A percentile compares a stretch with the other conserved stretches of the same genome.
Evolutionary conservation across 2,329 filamentous ascomycete species (phyloP).

Genomic region (Aspergillus pseudonomiae): DNA sequence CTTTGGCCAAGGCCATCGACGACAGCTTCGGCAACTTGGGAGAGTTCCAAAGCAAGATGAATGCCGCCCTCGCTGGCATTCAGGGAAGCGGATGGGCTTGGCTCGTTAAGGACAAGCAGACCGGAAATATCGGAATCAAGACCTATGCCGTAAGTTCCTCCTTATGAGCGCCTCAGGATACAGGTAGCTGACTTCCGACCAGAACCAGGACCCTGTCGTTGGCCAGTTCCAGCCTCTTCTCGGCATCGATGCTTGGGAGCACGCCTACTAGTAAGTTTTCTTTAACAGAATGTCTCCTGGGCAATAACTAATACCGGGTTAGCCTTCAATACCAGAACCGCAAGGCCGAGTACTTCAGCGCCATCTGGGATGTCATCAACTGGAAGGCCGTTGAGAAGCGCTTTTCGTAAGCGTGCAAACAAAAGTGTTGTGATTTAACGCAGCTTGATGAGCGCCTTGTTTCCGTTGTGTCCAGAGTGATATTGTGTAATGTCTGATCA

Average conservation of each 20-base stretch:
- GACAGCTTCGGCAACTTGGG: constrained; percentile 62
- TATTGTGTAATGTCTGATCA: constrained; percentile 13
- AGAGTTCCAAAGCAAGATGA: constrained; percentile 65
- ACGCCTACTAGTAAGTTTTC: constrained; percentile 76
- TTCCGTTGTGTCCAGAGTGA: constrained; percentile 6
- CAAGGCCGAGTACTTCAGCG: constrained; percentile 93
- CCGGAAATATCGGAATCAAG: constrained; percentile 59
- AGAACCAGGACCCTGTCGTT: constrained; percentile 86
- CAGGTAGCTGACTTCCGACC: constrained; percentile 1
- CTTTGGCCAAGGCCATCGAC: constrained; percentile 61
- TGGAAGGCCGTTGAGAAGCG: constrained; percentile 87
- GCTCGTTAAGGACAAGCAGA: constrained; percentile 65
- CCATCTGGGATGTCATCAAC: constrained; percentile 94
- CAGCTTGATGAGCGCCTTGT: constrained; percentile 18
- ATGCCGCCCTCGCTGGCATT: constrained; percentile 64
- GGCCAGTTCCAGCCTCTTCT: constrained; percentile 81
- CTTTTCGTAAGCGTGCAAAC: constrained; percentile 55
- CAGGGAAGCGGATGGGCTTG: constrained; percentile 68
- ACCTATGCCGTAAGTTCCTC: constrained; percentile 61
- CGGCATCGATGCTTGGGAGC: constrained; percentile 94
- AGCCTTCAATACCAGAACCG: constrained; percentile 92
- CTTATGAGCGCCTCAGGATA: background rate
- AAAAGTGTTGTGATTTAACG: constrained; percentile 8
- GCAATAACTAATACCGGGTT: constrained; percentile 26
- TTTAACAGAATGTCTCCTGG: constrained; percentile 1